Base-by-base conservation (phyloP, 1,139 yeast genomes). In the Ogataea hybrid region DNA sequence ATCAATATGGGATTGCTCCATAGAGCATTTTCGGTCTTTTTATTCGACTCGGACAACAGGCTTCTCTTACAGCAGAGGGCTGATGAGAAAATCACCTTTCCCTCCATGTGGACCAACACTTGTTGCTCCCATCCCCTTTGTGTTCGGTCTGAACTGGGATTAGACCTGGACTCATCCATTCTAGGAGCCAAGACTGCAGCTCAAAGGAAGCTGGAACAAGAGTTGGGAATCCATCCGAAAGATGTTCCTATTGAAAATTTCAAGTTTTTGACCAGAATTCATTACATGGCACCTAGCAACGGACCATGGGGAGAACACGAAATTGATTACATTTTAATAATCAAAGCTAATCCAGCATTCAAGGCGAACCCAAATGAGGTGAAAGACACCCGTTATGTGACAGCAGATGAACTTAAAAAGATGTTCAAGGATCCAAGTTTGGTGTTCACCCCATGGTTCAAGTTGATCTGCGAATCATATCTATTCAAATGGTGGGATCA, bases 251-350 rank as follows among this genome's bases (percentile, higher is more conserved):
- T 79, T 23, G 77, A 76, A 6, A 72, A 79, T 40, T 90, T 92
- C 69, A 77, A 84, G 47, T 92, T 82, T 64, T 71, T 92, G 59
- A 92, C 97, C 25, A 79, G 98, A 68, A 92, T 92, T 54, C 98
- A 92, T 67, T 92, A 92, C 68, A 84, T 81, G 70, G 88, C 96
- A 7, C 92, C 96, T 28, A 77, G 84, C 53, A 73, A 74, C 52
- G 89, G 87, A 21, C 76, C 79, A 46, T 92, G 98, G 98, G 98
- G 97, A 38, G 98, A 92, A 63, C 98, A 92, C 61, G 98, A 92
- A 66, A 85, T 92, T 52, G 99, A 92, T 65, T 92, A 92, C 65
- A 94, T 92, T 54, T 73, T 94, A 58, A 81, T 92, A 49, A 81
- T 85, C 57, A 77, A 74, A 59, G 69, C 89, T 23, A 71, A 75